These are phyloP conservation scores for Clitopilus hobsonii DNA, from an alignment of 768 basidiomycete genomes.

Conservation along the genomic window DNA sequence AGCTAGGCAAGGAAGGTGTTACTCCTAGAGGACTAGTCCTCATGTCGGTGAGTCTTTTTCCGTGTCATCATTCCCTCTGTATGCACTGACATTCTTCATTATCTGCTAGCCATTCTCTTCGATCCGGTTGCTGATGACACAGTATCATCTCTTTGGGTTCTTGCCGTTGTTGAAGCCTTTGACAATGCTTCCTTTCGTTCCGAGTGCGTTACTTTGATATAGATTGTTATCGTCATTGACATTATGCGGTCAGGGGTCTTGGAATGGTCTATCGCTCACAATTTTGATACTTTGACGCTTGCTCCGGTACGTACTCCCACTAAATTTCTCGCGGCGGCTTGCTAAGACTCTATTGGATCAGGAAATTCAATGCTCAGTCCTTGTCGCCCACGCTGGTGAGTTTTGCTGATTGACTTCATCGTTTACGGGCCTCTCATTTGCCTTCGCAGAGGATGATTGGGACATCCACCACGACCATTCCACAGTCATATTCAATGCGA, in stretches of 20 bases:
- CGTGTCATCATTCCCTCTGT: too few species aligned
- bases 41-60: slow-evolving; percentile 29
- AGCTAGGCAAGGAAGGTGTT: slow-evolving; percentile 40
- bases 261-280: slow-evolving; percentile 47
- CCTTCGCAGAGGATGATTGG: slow-evolving; percentile 48
- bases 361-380: slow-evolving; percentile 61
- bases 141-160: slow-evolving; percentile 58
- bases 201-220: slow-evolving; percentile 42
- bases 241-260: slow-evolving; percentile 40
- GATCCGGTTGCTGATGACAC: slow-evolving; percentile 55
- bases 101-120: slow-evolving; percentile 45
- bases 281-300: slow-evolving; percentile 59
- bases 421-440: background rate
- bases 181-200: slow-evolving; percentile 53
- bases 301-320: slow-evolving; percentile 41
- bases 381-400: slow-evolving; percentile 65
- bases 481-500: slow-evolving; percentile 57
- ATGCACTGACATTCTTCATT: too few species aligned
- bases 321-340: too few species aligned
- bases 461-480: slow-evolving; percentile 75
- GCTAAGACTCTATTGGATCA: slow-evolving; percentile 16
- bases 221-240: slow-evolving; percentile 1
- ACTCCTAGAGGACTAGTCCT: slow-evolving; percentile 43
- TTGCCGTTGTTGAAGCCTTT: slow-evolving; percentile 73
- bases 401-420: background rate